Evolutionary conservation across 371 early-diverging fungal species (phyloP).

Genomic region (Mortierella sp.): DNA sequence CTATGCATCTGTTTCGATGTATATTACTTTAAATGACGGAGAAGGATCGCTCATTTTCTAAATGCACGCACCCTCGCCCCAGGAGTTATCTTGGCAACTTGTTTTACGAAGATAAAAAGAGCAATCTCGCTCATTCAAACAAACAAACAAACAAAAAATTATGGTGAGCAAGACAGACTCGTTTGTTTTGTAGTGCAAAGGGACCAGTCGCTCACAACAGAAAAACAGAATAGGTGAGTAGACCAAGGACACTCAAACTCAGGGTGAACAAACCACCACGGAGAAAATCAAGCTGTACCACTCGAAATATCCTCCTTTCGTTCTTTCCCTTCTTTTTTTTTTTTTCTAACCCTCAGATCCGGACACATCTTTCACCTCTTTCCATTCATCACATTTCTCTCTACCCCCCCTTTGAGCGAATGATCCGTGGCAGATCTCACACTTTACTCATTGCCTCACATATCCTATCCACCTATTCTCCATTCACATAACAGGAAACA

Average conservation of each 20-base stretch:
- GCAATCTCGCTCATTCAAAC: no score
- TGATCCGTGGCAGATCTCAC: conserved; percentile 25
- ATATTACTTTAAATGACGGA: not conserved
- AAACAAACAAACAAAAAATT: no score
- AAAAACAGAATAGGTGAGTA: no score
- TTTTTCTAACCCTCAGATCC: not conserved
- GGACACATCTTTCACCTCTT: conserved; percentile 2
- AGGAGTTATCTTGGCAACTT: no score
- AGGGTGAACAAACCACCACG: no score
- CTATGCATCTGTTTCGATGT: not conserved
- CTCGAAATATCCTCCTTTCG: not conserved
- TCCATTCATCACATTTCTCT: not conserved
- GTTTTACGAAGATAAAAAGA: not conserved
- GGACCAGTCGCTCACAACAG: no score
- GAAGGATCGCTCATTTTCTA: not conserved
- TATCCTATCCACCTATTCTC: not conserved
- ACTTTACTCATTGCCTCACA: not conserved
- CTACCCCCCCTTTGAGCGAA: conserved; percentile 4
- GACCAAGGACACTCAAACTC: no score
- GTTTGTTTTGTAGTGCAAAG: no score
- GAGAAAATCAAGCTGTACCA: no score
- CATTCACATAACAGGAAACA: not conserved
- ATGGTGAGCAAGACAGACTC: no score
- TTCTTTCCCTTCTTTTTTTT: not conserved
- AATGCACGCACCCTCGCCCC: not conserved